Evolutionary conservation across 1,139 yeast species (phyloP).

Genomic region (Pichia sp.): DNA sequence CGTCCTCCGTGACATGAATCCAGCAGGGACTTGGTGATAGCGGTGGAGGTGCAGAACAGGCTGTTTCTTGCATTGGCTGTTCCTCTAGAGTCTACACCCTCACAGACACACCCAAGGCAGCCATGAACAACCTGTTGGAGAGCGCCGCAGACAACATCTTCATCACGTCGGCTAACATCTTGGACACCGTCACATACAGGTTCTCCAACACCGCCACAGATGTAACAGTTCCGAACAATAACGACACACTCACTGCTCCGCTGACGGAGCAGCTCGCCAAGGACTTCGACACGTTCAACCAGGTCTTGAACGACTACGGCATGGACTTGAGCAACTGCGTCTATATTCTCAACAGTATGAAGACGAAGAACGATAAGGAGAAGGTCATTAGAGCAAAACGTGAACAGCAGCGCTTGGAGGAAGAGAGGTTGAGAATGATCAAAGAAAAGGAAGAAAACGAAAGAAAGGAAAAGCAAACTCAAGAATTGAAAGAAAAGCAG

Average conservation of each 20-base stretch:
- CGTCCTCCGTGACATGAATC: neutral
- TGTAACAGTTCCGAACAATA: constrained; percentile 33
- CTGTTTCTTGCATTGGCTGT: neutral
- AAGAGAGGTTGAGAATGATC: constrained; percentile 11
- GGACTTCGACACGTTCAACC: constrained; percentile 34
- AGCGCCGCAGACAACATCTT: constrained; percentile 32
- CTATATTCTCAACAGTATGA: constrained; percentile 33
- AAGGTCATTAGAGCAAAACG: constrained; percentile 24
- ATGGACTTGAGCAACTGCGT: constrained; percentile 36
- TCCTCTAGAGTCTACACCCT: neutral
- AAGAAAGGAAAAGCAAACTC: constrained; percentile 1
- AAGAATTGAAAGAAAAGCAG: constrained; percentile 8
- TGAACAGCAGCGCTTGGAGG: constrained; percentile 16
- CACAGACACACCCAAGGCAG: too few relatives aligned
- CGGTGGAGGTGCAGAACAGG: too few relatives aligned
- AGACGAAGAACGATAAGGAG: constrained; percentile 30
- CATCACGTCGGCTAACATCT: constrained; percentile 30
- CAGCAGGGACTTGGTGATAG: too few relatives aligned
- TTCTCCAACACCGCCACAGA: constrained; percentile 27
- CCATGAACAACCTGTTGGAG: constrained; percentile 28
- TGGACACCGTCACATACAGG: constrained; percentile 32
- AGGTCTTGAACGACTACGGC: constrained; percentile 36
- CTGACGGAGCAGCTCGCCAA: constrained; percentile 26
- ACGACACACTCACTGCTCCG: constrained; percentile 26
- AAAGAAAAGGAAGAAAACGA: constrained; percentile 14